These are phyloP conservation scores for Halophytophthora batemanensis DNA, from an alignment of 352 stramenopile genomes.

Conservation along the genomic window DNA sequence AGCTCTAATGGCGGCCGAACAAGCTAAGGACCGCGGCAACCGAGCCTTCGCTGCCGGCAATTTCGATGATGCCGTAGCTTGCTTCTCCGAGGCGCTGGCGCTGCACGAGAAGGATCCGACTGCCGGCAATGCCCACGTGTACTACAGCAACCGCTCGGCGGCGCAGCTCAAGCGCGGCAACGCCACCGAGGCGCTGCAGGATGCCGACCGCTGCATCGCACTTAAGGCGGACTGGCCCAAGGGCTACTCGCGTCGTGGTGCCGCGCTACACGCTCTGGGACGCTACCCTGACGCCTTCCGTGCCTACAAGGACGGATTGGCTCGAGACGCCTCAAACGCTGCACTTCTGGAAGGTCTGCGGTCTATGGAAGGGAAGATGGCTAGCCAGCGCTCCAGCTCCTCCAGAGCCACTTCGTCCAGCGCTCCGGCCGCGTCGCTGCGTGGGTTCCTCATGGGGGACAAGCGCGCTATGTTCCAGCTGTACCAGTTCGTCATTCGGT, in stretches of 20 bases:
- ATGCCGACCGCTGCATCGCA: slow-evolving; percentile 78
- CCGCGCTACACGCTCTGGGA: slow-evolving; percentile 61
- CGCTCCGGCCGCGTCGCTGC: slow-evolving; percentile 25
- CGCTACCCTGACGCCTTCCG: slow-evolving; percentile 70
- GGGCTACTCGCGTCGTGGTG: slow-evolving; percentile 84
- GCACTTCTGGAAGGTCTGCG: slow-evolving; percentile 71
- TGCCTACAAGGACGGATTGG: slow-evolving; percentile 78
- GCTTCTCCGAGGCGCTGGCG: slow-evolving; percentile 79
- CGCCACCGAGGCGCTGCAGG: slow-evolving; percentile 54
- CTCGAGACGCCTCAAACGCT: slow-evolving; percentile 53
- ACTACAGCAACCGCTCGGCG: slow-evolving; percentile 85
- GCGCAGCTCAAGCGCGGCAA: slow-evolving; percentile 79
- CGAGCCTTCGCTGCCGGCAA: slow-evolving; percentile 67
- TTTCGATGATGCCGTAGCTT: slow-evolving; percentile 60
- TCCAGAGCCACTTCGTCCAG: slow-evolving; percentile 4
- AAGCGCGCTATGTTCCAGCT: slow-evolving; percentile 67
- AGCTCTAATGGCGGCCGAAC: slow-evolving; percentile 66
- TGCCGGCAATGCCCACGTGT: slow-evolving; percentile 52
- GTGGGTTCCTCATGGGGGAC: slow-evolving; percentile 49
- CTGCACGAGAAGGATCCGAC: slow-evolving; percentile 36
- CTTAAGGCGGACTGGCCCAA: slow-evolving; percentile 82
- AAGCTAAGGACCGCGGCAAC: slow-evolving; percentile 88
- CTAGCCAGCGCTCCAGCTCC: slow-evolving; percentile 14
- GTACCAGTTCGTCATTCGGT: slow-evolving; percentile 68
- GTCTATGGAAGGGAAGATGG: slow-evolving; percentile 51